A percentile compares a stretch with the other conserved stretches of the same genome.
Conservation (phyloP, 2,329 filamentous ascomycete genomes). For the Aspergillus hiratsukae region DNA sequence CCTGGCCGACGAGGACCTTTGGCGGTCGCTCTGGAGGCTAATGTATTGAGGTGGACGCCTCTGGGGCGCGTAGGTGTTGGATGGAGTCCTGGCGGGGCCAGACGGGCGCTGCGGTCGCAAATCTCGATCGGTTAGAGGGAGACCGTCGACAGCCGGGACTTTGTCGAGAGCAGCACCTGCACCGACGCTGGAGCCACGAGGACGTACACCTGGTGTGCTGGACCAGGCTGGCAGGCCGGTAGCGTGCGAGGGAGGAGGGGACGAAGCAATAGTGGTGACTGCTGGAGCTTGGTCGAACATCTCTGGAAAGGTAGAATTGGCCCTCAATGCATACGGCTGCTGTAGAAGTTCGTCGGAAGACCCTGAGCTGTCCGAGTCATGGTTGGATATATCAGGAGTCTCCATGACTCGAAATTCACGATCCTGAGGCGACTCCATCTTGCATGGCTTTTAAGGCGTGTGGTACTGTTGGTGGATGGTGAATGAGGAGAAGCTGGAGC, state of each 20-base stretch:
- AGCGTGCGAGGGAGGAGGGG: conserved; percentile 25
- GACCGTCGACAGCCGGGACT: conserved; percentile 23
- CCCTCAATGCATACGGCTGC: conserved; percentile 29
- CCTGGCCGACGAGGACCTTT: conserved; percentile 55
- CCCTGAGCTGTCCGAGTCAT: conserved; percentile 39
- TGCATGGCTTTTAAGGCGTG: background rate
- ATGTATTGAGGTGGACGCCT: conserved; percentile 52
- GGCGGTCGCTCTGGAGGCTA: conserved; percentile 44
- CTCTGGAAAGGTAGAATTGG: conserved; percentile 28
- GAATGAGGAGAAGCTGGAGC: conserved; percentile 9
- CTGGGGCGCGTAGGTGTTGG: conserved; percentile 69
- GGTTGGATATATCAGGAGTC: conserved; percentile 36
- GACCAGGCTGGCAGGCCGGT: conserved; percentile 33
- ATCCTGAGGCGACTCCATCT: conserved; percentile 18
- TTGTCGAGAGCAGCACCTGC: conserved; percentile 41
- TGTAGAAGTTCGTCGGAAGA: conserved; percentile 40
- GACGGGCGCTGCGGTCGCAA: conserved; percentile 61
- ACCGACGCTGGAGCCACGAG: conserved; percentile 42
- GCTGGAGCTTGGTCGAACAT: conserved; percentile 30
- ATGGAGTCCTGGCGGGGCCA: conserved; percentile 67
- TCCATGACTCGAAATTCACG: conserved; percentile 37
- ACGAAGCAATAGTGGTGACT: conserved; percentile 29
- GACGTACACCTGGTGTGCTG: conserved; percentile 32
- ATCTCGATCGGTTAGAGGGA: conserved; percentile 29
- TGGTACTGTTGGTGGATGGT: conserved; percentile 13